These are phyloP conservation scores for Backusella westeae DNA, from an alignment of 192 early-diverging fungal genomes.

Conservation along the genomic window DNA sequence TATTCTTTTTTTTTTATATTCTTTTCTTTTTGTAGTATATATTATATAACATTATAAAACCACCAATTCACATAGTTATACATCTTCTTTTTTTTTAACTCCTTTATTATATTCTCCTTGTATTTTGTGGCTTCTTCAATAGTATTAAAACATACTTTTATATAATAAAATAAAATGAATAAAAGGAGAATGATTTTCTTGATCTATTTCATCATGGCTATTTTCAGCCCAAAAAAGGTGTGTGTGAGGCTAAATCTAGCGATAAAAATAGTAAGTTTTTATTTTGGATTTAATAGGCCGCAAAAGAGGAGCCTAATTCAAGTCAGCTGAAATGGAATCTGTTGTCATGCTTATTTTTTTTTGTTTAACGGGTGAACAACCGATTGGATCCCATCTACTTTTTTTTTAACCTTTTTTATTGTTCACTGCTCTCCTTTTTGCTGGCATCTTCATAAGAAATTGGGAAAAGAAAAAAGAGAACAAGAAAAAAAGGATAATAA, in stretches of 20 bases:
- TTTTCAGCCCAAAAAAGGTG: neutral
- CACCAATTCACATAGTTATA: conserved; percentile 2
- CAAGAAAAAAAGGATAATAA: neutral
- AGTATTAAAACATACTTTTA: neutral
- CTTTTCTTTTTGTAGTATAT: conserved; percentile 7
- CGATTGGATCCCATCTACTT: neutral
- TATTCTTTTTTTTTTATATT: neutral
- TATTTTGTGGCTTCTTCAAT: neutral
- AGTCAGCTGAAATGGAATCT: neutral
- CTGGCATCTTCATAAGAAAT: neutral
- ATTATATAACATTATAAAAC: conserved; percentile 6
- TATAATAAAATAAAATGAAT: neutral
- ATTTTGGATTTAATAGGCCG: neutral
- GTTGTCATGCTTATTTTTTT: neutral
- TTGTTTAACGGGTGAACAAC: neutral
- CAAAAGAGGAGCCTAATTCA: neutral
- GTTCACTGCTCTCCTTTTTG: neutral
- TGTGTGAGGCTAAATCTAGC: neutral
- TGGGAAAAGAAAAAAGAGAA: neutral
- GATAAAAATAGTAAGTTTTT: conserved; percentile 9
- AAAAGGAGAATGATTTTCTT: neutral
- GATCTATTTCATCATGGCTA: neutral
- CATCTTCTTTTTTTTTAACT: neutral
- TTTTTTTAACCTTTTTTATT: neutral
- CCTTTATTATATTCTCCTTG: neutral